Evolutionary conservation across 2,329 filamentous ascomycete species (phyloP).

Genomic region (Penicillium crustosum): DNA sequence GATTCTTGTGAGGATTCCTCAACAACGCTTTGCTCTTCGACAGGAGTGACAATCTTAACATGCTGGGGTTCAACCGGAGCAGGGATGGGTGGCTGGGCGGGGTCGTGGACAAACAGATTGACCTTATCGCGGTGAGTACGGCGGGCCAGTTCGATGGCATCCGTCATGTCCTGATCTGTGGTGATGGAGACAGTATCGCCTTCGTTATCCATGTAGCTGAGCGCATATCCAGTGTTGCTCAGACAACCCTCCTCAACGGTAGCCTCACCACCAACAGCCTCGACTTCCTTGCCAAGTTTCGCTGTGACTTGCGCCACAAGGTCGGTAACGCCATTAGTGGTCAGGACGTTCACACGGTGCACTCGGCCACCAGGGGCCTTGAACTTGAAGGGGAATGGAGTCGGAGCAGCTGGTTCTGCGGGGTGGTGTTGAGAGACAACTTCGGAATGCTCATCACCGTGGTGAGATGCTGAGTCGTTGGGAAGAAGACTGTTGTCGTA

Average conservation of each 20-base stretch:
- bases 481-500: conserved; percentile 77
- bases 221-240: conserved; percentile 74
- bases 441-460: conserved; percentile 74
- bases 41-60: conserved; percentile 52
- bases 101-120: conserved; percentile 93
- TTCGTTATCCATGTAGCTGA: conserved; percentile 96
- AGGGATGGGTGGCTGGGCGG: conserved; percentile 79
- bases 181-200: conserved; percentile 97
- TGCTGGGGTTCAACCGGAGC: conserved; percentile 62
- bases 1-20: conserved; percentile 56
- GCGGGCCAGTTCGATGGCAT: conserved; percentile 82
- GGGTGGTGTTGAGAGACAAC: conserved; percentile 61
- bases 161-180: conserved; percentile 86
- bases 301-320: conserved; percentile 74
- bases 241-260: conserved; percentile 76
- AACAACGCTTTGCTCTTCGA: conserved; percentile 39
- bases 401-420: conserved; percentile 60
- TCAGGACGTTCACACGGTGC: conserved; percentile 82
- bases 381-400: conserved; percentile 97
- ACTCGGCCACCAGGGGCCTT: conserved; percentile 94
- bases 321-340: conserved; percentile 75
- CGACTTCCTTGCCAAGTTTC: conserved; percentile 82
- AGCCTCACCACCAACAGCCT: conserved; percentile 78
- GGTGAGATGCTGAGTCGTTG: conserved; percentile 91
- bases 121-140: conserved; percentile 83